Base-by-base conservation (phyloP, 305 asterid species). In the Solanum hybrid region DNA sequence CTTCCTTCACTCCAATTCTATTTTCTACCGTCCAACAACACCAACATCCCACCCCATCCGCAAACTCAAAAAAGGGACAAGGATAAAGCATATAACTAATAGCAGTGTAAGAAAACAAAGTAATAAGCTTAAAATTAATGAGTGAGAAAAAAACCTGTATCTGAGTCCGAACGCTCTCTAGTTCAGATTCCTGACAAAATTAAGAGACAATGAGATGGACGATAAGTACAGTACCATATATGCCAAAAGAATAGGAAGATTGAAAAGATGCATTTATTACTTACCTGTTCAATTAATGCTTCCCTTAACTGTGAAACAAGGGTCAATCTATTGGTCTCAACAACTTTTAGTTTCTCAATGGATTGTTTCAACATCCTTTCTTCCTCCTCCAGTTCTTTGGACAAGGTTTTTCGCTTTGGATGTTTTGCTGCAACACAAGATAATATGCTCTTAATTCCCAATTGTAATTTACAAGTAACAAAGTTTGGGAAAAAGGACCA, bases 131-230 rank as follows among this genome's bases (percentile, higher is more conserved):
- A 56, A 32, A 56, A 82, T 9, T 82, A 29, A 45, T 24, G 34
- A 85, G 27, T 56, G 69, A 40, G 73, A 75, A 24, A 69, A 89
- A 80, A 87, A 96, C 99, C 98, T 97, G 98, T 78, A 96, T 93
- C 90, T 97, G 98, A 10, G 99, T 97, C 91, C 98, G 94, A 89
- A 96, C 93, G 88, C 93, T 96, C 94, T 97, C 98, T 79, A 97
- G 94, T 89, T 96, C 98, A 15, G 98, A 94, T 94, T 96, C 99
- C 99, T 97, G 95, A 77, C 90, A 91, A 90, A 35, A 64, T 71
- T 26, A 51, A 90, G 75, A 89, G 85, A 81, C 13, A 69, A 90
- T 35, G 56, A 90, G 89, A 86, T 73, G 73, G 89, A 85, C 27
- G 19, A 80, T 31, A 17, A 37, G 86, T 32, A 79, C 75, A 88